Evolutionary conservation across 2,329 filamentous ascomycete genomes (phyloP), one percentile per base, ranked within the genome.

Genomic region (Fusarium bactridioides): DNA sequence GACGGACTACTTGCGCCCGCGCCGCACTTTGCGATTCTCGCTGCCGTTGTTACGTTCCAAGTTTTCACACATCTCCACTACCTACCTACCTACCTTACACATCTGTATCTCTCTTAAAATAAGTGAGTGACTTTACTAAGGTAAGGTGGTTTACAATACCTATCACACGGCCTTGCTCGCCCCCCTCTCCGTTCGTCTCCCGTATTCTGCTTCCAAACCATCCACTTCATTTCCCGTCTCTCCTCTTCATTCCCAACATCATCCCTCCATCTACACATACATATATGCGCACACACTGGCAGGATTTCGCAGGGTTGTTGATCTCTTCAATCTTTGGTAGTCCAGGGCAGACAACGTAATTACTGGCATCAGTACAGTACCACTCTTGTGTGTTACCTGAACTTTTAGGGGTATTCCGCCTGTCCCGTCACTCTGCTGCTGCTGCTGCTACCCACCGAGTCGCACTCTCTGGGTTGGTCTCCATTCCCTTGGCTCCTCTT

Each of bases 41-140:
- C 61, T 61, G 61, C 51, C 64, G 60, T 58, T 68, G 55, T 65
- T 53, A 73, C 70, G 65, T 69, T 72, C 70, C 61, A 60, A 69
- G 60, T 69, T 69, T 69, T 73, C 45, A 69, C 40, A 31, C 31
- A 51, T 51, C 48, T 51, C 48, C 31, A 51, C 48, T 35, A 35
- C 31, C 29, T 51, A 23, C 29, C 13, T 29, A n/a, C 44, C 44
- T 27, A 45, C 44, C 44, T 29, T 47, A 33, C 54, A 57, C 69
- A 69, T 69, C 50, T 57, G 35, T 35, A 55, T 61, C 62, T 61
- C 55, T 29, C 33, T 25, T 21, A 40, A 61, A 45, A 58, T 56
- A 50, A 44, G 63, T 51, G 50, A 67, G 40, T 45, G n/a, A 35
- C 23, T 58, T 44, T 58, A 29, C 33, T 41, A 31, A 33, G 50